Base-by-base conservation (phyloP, 140 eudicot species). In the Anethum foeniculum region DNA sequence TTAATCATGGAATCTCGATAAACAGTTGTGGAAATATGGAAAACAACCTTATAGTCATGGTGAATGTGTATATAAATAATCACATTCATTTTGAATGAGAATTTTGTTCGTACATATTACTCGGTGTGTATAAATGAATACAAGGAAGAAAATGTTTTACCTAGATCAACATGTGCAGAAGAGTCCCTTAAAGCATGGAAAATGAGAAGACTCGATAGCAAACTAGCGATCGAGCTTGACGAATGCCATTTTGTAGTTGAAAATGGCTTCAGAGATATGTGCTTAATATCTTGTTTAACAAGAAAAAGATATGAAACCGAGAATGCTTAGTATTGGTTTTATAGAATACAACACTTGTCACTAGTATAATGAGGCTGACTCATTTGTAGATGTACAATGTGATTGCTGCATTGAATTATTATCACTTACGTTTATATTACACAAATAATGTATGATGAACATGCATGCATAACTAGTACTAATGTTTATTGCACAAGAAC, bases 111-210 rank as follows among this genome's bases (percentile, higher is more conserved):
- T n/a, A n/a, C n/a, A n/a, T n/a, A n/a, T n/a, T n/a, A n/a, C n/a
- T n/a, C n/a, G n/a, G n/a, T n/a, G n/a, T n/a, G n/a, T n/a, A n/a
- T n/a, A n/a, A n/a, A n/a, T n/a, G n/a, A n/a, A 41, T 41, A 41
- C 9, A 3, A 44, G 48, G 14, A 44, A 8, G 2, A 44, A 44
- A 51, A 15, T 14, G 58, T n/a, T n/a, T 41, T 41, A 81, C 86
- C 90, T 79, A 75, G 67, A 79, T 77, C 51, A 79, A 76, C 81
- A 81, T 41, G 79, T 46, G 86, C 87, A 81, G 75, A 27, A 75
- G 81, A 69, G 77, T 41, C 49, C 51, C 80, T 77, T 52, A 76
- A 38, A 80, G 85, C 84, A 82, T 79, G 84, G 38, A 77, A 9
- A 32, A n/a, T n/a, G n/a, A 87, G 49, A 69, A 86, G 73, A 27